Base-by-base conservation (phyloP, 1,284 basidiomycete species). In the Microbotryum lychnidis-dioicae region DNA sequence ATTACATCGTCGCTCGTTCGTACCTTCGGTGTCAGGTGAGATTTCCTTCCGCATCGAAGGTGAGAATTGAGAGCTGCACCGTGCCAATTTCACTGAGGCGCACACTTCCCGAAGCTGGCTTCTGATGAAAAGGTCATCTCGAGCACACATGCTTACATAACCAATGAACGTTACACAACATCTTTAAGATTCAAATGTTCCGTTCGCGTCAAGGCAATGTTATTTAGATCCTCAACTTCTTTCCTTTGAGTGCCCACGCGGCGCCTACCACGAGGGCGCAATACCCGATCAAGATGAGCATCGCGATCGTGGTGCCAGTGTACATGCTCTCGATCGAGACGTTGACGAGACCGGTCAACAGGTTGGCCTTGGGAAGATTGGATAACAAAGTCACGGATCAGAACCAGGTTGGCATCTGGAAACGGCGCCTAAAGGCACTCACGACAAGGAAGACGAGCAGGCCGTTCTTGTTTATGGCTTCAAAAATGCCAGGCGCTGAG, bases 271-370 rank as follows among this genome's bases (percentile, higher is more conserved):
- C 72, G 1, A 73, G 77, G 20, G 81, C 77, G 3, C 82, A 78
- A 75, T 98, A 97, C 1, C 70, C 72, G 4, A 77, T 67, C 12
- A 97, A 75, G 21, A 94, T 80, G 7, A 77, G 54, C 78, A 94
- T 80, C 1, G 89, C 84, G 45, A 76, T 71, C 27, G 62, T 58
- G 60, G 85, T 78, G 0, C 80, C 75, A 16, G 80, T 79, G 71
- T 93, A 91, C 84, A 97, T 92, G 6, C 91, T 97, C 69, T 79
- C 75, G 65, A 93, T 80, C 1, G 81, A 80, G 23, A 97, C 70
- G 73, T 97, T 98, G 64, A 96, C 79, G 20, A 89, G 65, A 0
- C 94, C 94, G 0, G 94, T 98, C 29, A 83, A 74, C 0, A 96
- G 74, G 74, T 98, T 98, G 0, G 91, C 88, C 87, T 91, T 69